Conservation (phyloP, 176 grass and related monocot genomes). For the Lolium multiflorum region DNA sequence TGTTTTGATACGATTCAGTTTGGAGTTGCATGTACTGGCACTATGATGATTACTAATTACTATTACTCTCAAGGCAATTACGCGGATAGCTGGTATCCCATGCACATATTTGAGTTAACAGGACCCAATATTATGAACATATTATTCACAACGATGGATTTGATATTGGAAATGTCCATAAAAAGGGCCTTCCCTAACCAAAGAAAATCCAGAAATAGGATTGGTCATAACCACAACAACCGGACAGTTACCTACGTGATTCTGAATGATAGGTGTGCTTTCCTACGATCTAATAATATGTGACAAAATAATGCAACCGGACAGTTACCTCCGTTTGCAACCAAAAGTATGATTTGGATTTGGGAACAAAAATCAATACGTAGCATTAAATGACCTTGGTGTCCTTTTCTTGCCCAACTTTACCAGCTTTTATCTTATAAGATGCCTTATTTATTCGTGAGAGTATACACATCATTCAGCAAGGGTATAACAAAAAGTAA, state of each 20-base stretch:
- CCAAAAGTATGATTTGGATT: background rate
- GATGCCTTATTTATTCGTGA: background rate
- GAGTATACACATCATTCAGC: background rate
- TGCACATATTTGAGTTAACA: conserved; percentile 16
- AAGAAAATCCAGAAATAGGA: background rate
- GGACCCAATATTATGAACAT: background rate
- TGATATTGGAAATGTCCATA: conserved; percentile 12
- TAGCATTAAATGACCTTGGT: conserved; percentile 7
- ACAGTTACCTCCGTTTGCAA: background rate
- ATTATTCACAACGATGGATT: background rate
- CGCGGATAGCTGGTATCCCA: background rate
- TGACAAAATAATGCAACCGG: too few relatives aligned
- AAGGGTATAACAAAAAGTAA: background rate
- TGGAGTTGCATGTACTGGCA: background rate
- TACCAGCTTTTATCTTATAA: conserved; percentile 9
- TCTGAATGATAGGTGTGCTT: background rate
- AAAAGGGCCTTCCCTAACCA: background rate
- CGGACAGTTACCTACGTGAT: background rate
- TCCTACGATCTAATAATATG: background rate
- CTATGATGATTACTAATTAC: background rate
- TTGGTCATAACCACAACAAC: background rate
- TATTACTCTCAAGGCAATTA: background rate
- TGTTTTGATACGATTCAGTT: conserved; percentile 1
- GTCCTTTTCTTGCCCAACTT: conserved; percentile 1
- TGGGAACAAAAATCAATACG: conserved; percentile 3